A percentile compares a stretch with the other conserved stretches of the same genome.
These are phyloP conservation scores for Aureobasidium leucospermi DNA, from an alignment of 2,329 filamentous ascomycete genomes.

Conservation along the genomic window DNA sequence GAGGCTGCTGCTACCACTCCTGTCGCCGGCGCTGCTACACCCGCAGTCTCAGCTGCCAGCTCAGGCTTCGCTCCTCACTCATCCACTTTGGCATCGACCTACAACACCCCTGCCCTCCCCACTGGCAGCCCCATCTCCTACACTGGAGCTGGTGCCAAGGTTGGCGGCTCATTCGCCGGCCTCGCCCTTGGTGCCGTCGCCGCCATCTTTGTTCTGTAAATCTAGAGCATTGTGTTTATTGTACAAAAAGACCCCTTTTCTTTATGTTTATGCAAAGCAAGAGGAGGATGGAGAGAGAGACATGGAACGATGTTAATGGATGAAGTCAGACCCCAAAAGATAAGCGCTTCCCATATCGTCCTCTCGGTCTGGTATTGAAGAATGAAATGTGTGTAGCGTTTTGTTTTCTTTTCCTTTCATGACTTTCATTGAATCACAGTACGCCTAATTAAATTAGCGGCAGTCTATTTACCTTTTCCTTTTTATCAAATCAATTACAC, in stretches of 20 bases:
- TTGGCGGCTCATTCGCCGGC: slow-evolving; percentile 17
- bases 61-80: slow-evolving; percentile 6
- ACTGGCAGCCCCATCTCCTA: slow-evolving; percentile 18
- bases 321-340: background rate
- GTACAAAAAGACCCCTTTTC: background rate
- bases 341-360: background rate
- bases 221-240: background rate
- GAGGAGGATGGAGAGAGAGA: background rate
- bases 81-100: slow-evolving; percentile 11
- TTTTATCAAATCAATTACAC: background rate
- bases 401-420: slow-evolving; percentile 7
- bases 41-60: slow-evolving; percentile 13
- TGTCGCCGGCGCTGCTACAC: slow-evolving; percentile 16
- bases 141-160: slow-evolving; percentile 19
- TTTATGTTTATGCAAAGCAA: background rate
- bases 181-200: slow-evolving; percentile 19
- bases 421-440: slow-evolving; percentile 9
- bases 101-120: slow-evolving; percentile 17
- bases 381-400: background rate
- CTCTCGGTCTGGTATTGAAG: slow-evolving; percentile 10
- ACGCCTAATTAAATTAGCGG: slow-evolving; percentile 10
- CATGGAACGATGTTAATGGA: slow-evolving; percentile 4
- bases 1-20: background rate
- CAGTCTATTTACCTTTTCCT: background rate
- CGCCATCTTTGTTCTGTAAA: slow-evolving; percentile 21